These are phyloP conservation scores for Trichoderma polysporum DNA, from an alignment of 2,329 filamentous ascomycete species.

Conservation along the genomic window DNA sequence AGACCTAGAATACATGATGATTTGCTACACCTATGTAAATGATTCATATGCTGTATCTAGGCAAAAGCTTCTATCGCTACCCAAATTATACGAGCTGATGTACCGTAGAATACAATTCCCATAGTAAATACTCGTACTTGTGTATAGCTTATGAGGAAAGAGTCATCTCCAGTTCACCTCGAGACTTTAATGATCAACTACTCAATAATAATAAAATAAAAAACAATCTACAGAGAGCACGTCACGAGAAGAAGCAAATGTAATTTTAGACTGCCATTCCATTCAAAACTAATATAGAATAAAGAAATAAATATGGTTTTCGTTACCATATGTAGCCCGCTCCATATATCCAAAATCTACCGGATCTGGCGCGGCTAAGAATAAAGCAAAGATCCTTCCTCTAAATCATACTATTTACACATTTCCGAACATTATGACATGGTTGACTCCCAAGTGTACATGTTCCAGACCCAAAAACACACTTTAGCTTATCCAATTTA, in stretches of 20 bases:
- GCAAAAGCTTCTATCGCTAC: too few relatives aligned
- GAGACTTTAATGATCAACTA: too few relatives aligned
- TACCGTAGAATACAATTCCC: too few relatives aligned
- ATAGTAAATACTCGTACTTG: too few relatives aligned
- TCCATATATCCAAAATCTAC: conserved; percentile 12
- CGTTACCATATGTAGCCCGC: conserved; percentile 13
- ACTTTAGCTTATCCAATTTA: conserved; percentile 29
- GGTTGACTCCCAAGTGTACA: conserved; percentile 10
- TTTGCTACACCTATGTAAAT: too few relatives aligned
- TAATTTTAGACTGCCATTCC: conserved; percentile 13
- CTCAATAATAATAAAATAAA: too few relatives aligned
- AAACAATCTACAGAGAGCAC: background rate
- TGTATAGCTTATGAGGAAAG: too few relatives aligned
- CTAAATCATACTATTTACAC: conserved; percentile 22
- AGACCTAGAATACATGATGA: too few relatives aligned
- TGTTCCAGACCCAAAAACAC: conserved; percentile 16
- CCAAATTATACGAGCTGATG: too few relatives aligned
- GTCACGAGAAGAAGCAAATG: background rate
- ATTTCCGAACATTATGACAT: conserved; percentile 15
- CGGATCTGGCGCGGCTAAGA: conserved; percentile 10
- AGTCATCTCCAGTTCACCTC: too few relatives aligned
- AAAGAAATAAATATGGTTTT: conserved; percentile 19
- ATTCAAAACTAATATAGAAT: conserved; percentile 18
- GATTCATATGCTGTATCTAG: too few relatives aligned
- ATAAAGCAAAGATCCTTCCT: conserved; percentile 12